These are phyloP conservation scores for Heterobasidion irregulare DNA, from an alignment of 1,284 basidiomycete species.

Conservation along the genomic window DNA sequence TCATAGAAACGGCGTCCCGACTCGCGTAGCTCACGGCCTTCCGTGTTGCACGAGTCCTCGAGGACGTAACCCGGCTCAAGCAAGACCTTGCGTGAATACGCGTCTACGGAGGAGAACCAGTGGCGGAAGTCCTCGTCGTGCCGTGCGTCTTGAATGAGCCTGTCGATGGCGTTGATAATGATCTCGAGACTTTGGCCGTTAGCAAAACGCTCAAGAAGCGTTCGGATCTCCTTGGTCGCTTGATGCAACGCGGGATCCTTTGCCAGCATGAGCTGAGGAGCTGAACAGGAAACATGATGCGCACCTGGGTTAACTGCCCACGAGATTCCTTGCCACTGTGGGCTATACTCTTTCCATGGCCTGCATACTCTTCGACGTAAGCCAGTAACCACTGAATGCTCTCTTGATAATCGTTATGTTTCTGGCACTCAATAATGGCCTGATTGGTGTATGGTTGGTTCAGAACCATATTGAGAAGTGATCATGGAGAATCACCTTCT, in stretches of 20 bases:
- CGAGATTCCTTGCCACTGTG: slow-evolving; percentile 31
- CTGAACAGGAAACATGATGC: neutral
- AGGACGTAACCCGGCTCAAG: slow-evolving; percentile 88
- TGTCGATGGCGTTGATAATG: slow-evolving; percentile 67
- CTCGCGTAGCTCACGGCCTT: slow-evolving; percentile 58
- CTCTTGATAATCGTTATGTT: slow-evolving; percentile 85
- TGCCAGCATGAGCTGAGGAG: neutral
- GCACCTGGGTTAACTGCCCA: slow-evolving; percentile 16
- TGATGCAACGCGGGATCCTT: slow-evolving; percentile 50
- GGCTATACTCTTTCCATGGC: slow-evolving; percentile 47
- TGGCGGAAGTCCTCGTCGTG: slow-evolving; percentile 70
- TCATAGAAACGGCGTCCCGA: slow-evolving; percentile 74
- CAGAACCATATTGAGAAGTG: neutral
- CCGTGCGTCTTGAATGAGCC: slow-evolving; percentile 68
- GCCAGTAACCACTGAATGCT: slow-evolving; percentile 72
- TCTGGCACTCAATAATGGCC: slow-evolving; percentile 90
- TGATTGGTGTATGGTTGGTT: slow-evolving; percentile 16
- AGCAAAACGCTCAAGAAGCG: slow-evolving; percentile 88
- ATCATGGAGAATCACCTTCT: slow-evolving; percentile 44
- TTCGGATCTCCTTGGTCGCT: slow-evolving; percentile 63
- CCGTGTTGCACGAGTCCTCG: slow-evolving; percentile 63
- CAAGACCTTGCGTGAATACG: slow-evolving; percentile 66
- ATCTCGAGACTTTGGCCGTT: slow-evolving; percentile 61
- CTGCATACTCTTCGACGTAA: slow-evolving; percentile 69
- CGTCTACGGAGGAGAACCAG: slow-evolving; percentile 71